These are phyloP conservation scores for Pisolithus marmoratus DNA, from an alignment of 768 basidiomycete genomes.

Conservation along the genomic window DNA sequence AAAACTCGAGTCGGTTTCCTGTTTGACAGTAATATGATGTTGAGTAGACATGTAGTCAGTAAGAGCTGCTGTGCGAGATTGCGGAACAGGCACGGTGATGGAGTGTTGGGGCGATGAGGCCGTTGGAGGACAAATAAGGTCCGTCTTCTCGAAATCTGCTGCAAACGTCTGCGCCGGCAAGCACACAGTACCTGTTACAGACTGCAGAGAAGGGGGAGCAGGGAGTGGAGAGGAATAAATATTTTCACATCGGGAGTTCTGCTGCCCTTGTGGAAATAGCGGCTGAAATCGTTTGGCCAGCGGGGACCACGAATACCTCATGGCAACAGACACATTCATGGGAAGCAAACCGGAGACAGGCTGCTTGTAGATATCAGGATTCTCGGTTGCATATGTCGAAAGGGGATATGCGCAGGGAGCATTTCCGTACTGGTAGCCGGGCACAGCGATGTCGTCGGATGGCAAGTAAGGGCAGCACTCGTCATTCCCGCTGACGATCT, in stretches of 20 bases:
- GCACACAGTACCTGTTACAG: constrained; percentile 11
- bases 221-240: constrained; percentile 15
- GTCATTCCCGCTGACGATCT: constrained; percentile 19
- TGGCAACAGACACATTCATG: constrained; percentile 26
- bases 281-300: constrained; percentile 31
- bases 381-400: constrained; percentile 16
- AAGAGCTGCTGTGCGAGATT: constrained; percentile 14
- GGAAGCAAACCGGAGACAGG: constrained; percentile 28
- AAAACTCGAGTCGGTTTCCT: constrained; percentile 22
- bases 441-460: constrained; percentile 17
- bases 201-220: constrained; percentile 6
- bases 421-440: constrained; percentile 18
- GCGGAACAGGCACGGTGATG: constrained; percentile 13
- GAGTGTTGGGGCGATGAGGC: constrained; percentile 20
- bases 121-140: constrained; percentile 18
- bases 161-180: constrained; percentile 15
- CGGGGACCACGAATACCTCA: constrained; percentile 28
- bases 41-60: constrained; percentile 16
- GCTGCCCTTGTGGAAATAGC: constrained; percentile 30
- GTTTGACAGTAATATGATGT: constrained; percentile 20
- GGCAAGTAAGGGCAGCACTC: constrained; percentile 24
- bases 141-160: constrained; percentile 22
- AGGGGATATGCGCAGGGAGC: constrained; percentile 21
- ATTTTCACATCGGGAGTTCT: constrained; percentile 20
- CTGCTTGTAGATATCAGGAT: constrained; percentile 26